Evolutionary conservation across 495 filamentous ascomycete genomes (phyloP), one percentile per base, ranked within the genome.

Genomic region (Filosporella fistucella): DNA sequence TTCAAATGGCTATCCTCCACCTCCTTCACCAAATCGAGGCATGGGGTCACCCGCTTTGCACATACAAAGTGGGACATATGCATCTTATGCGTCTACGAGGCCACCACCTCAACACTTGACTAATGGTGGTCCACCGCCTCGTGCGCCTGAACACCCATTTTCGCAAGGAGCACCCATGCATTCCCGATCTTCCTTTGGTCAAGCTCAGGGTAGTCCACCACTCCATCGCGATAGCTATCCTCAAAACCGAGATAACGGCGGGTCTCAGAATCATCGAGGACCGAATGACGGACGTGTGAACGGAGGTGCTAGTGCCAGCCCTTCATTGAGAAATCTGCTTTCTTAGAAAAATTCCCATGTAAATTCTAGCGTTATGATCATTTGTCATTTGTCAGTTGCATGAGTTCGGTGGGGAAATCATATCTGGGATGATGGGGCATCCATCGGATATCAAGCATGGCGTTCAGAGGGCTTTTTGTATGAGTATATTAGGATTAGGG

Each of bases 291-390:
- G 62, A 6, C 64, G 75, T 24, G 63, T 73, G 36, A 66, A 71
- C 11, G 76, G 71, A 25, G 80, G 78, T 3, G 86, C 86, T 4
- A 91, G 86, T 48, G 83, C 85, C 26, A 89, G 81, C 52, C 85
- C 86, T 12, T 89, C 85, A 21, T 59, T 91, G 48, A 78, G 82
- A 53, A 89, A 91, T 57, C 63, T 91, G 43, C 72, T 90, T 26
- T 86, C 80, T 24, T 88, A 61, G 68, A 13, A 32, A 21, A 20
- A 21, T 5, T 4, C 23, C 4, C 13, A 35, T 38, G 35, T 7
- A 6, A 38, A 7, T 10, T 16, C 35, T 21, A 3, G 5, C 18
- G 17, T 13, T 38, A 21, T n/a, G 2, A 3, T 38, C 18, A 21
- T 20, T 5, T 21, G 23, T 38, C 17, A 21, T 21, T 13, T 38